Evolutionary conservation across 495 filamentous ascomycete species (phyloP).

Genomic region (Hypoxylon trugodes): DNA sequence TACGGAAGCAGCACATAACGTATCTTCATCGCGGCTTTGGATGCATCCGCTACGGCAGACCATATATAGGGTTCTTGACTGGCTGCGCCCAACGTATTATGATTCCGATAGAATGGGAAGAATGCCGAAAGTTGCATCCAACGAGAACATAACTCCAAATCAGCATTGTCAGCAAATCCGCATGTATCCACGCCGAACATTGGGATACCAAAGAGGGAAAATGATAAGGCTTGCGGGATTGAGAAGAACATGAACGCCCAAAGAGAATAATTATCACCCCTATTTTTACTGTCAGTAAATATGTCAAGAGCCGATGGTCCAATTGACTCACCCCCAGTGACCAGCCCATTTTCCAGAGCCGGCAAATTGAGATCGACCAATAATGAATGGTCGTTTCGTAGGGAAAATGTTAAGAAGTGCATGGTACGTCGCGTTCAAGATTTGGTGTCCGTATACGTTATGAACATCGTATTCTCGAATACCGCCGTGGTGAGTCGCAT

Average conservation of each 20-base stretch:
- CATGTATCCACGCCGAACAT: constrained; percentile 90
- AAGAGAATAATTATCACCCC: constrained; percentile 75
- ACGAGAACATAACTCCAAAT: constrained; percentile 79
- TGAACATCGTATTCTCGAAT: constrained; percentile 82
- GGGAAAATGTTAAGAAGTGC: constrained; percentile 70
- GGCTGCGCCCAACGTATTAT: constrained; percentile 70
- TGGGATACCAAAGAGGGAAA: constrained; percentile 83
- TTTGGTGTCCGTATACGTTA: constrained; percentile 77
- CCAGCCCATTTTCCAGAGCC: constrained; percentile 83
- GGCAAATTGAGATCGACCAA: constrained; percentile 83
- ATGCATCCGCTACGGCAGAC: constrained; percentile 71
- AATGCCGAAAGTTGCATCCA: constrained; percentile 91
- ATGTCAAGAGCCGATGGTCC: not conserved
- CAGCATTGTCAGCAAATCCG: constrained; percentile 76
- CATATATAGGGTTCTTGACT: constrained; percentile 82
- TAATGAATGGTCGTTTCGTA: constrained; percentile 82
- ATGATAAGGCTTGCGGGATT: constrained; percentile 82
- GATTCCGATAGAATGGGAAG: constrained; percentile 90
- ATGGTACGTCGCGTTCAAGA: constrained; percentile 81
- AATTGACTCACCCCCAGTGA: constrained; percentile 72
- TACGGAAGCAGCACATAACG: constrained; percentile 80
- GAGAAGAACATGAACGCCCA: constrained; percentile 79
- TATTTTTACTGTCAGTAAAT: constrained; percentile 13
- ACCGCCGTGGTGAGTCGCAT: constrained; percentile 79
- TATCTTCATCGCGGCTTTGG: constrained; percentile 74